phyloP scores from a whole-genome alignment of 805 yeast species.

The Cyberlindnera lachancei region DNA sequence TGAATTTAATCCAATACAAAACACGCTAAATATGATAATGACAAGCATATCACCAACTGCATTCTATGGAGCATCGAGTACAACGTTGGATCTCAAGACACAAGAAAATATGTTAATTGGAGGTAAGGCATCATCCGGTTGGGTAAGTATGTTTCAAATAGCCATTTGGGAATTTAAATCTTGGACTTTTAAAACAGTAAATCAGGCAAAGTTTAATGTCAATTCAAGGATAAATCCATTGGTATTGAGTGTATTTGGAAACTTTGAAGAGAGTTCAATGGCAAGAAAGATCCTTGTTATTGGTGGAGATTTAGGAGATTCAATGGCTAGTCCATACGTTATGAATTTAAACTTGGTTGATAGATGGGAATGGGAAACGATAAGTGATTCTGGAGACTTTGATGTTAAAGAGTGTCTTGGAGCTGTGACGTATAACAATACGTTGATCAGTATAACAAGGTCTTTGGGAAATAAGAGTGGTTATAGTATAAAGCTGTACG shows the following conservation, averaged over 20 bases:
- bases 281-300: slow-evolving; percentile 36
- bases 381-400: slow-evolving; percentile 20
- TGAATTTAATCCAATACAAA: slow-evolving; percentile 31
- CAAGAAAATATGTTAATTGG: slow-evolving; percentile 52
- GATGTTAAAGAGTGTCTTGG: slow-evolving; percentile 30
- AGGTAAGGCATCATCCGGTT: slow-evolving; percentile 53
- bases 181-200: slow-evolving; percentile 52
- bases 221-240: slow-evolving; percentile 49
- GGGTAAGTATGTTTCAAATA: slow-evolving; percentile 67
- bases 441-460: slow-evolving; percentile 35
- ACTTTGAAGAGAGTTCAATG: slow-evolving; percentile 16
- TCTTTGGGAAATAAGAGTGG: slow-evolving; percentile 19
- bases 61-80: slow-evolving; percentile 43
- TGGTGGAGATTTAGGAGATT: slow-evolving; percentile 55
- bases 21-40: slow-evolving; percentile 30
- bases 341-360: slow-evolving; percentile 16
- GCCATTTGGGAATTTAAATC: slow-evolving; percentile 65
- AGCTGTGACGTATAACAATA: slow-evolving; percentile 44
- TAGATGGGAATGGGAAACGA: slow-evolving; percentile 21
- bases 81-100: slow-evolving; percentile 32
- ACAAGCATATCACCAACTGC: slow-evolving; percentile 49
- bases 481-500: slow-evolving; percentile 35
- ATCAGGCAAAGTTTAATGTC: slow-evolving; percentile 27
- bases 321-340: slow-evolving; percentile 25
- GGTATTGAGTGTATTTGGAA: slow-evolving; percentile 44